Conservation (phyloP, 2,329 filamentous ascomycete species). For the Colletotrichum tropicale region DNA sequence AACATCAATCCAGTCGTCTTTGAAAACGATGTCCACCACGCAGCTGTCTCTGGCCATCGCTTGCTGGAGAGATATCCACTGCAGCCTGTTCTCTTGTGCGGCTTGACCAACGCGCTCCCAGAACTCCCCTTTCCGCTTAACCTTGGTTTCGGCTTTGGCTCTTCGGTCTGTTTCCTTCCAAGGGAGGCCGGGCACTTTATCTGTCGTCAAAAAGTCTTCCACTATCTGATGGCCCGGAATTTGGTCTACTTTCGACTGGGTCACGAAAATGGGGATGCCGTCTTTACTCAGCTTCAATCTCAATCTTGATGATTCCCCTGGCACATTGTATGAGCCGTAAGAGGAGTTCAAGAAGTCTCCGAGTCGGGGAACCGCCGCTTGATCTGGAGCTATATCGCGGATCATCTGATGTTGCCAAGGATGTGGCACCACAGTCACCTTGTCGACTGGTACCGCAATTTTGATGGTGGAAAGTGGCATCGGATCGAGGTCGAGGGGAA, state of each 20-base stretch:
- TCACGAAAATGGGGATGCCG: slow-evolving; percentile 9
- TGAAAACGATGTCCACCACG: slow-evolving; percentile 14
- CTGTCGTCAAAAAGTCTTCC: slow-evolving; percentile 12
- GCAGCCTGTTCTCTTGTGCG: neutral
- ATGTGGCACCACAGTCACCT: neutral
- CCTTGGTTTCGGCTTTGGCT: neutral
- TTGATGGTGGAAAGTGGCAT: slow-evolving; percentile 10
- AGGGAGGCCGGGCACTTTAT: neutral
- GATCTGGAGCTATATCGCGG: neutral
- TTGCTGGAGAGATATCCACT: slow-evolving; percentile 8
- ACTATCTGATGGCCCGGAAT: neutral
- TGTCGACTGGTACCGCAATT: slow-evolving; percentile 13
- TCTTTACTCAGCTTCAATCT: slow-evolving; percentile 6
- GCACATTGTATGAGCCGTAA: neutral
- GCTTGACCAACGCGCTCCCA: neutral
- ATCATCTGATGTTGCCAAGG: neutral
- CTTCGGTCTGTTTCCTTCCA: neutral
- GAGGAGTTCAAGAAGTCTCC: neutral
- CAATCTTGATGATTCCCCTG: neutral
- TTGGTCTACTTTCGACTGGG: neutral
- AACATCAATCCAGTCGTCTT: neutral
- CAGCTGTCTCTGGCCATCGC: slow-evolving; percentile 13
- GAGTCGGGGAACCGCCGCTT: neutral
- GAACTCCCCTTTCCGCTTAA: neutral
- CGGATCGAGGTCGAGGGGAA: slow-evolving; percentile 1